Conservation (phyloP, 2,329 filamentous ascomycete species). For the Cercospora beticola region DNA sequence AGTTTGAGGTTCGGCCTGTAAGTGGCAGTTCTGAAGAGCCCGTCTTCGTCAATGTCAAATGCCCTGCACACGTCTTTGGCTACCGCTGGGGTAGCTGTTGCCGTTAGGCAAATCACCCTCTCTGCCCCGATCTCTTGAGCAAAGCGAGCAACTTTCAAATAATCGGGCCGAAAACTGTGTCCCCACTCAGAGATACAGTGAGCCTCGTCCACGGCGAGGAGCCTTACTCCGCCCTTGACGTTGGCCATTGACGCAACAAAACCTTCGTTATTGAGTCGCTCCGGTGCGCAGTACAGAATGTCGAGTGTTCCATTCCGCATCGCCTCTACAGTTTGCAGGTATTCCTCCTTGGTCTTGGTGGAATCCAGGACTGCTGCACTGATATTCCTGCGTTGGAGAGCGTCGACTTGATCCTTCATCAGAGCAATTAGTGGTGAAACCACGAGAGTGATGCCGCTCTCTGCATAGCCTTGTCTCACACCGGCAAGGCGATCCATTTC, state of each 20-base stretch:
- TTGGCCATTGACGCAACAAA: conserved; percentile 58
- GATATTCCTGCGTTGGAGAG: conserved; percentile 51
- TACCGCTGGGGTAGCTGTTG: conserved; percentile 60
- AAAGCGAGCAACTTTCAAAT: conserved; percentile 58
- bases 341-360: conserved; percentile 49
- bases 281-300: conserved; percentile 59
- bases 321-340: conserved; percentile 46
- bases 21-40: conserved; percentile 59
- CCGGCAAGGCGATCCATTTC: conserved; percentile 40
- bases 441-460: conserved; percentile 55
- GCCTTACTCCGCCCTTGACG: conserved; percentile 56
- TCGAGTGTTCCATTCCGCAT: conserved; percentile 51
- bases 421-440: conserved; percentile 58
- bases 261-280: conserved; percentile 61
- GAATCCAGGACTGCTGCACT: conserved; percentile 58
- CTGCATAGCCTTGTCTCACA: conserved; percentile 32
- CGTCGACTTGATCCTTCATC: conserved; percentile 63
- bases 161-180: conserved; percentile 40
- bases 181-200: conserved; percentile 57
- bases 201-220: conserved; percentile 60
- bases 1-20: conserved; percentile 61
- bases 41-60: conserved; percentile 51
- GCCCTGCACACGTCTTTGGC: conserved; percentile 55
- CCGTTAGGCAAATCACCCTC: conserved; percentile 60
- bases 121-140: conserved; percentile 57